Conservation (phyloP, 2,329 filamentous ascomycete species). For the Aspergillus uvarum region DNA sequence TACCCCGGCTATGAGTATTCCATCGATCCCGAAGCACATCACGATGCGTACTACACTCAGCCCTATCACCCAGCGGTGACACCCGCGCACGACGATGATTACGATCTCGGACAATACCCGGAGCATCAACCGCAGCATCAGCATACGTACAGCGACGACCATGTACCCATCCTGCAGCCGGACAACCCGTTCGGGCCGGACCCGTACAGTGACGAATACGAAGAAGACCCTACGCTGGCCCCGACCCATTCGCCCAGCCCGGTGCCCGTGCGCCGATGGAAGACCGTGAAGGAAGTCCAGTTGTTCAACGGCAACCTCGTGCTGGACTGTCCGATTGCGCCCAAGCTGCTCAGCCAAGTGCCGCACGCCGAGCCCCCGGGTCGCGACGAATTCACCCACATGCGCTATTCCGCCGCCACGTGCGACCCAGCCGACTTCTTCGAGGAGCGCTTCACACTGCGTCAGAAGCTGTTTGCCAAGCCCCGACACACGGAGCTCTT, state of each 20-base stretch:
- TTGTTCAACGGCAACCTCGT: slow-evolving; percentile 96
- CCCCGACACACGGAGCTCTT: slow-evolving; percentile 91
- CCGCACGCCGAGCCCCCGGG: slow-evolving; percentile 76
- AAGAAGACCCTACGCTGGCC: slow-evolving; percentile 39
- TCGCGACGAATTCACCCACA: slow-evolving; percentile 75
- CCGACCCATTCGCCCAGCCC: slow-evolving; percentile 51
- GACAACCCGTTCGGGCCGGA: slow-evolving; percentile 64
- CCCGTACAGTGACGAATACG: slow-evolving; percentile 51
- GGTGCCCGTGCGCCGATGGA: slow-evolving; percentile 79
- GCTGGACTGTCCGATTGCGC: slow-evolving; percentile 92
- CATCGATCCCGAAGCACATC: slow-evolving; percentile 79
- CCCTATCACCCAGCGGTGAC: slow-evolving; percentile 70
- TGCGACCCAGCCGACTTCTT: slow-evolving; percentile 90
- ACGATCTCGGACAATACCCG: slow-evolving; percentile 31
- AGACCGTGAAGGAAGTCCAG: slow-evolving; percentile 98
- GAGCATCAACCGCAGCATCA: slow-evolving; percentile 54
- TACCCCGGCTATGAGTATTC: slow-evolving; percentile 67
- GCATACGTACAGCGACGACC: slow-evolving; percentile 65
- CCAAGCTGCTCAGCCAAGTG: slow-evolving; percentile 80
- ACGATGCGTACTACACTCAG: slow-evolving; percentile 81
- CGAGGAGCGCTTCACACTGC: slow-evolving; percentile 83
- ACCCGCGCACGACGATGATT: slow-evolving; percentile 54
- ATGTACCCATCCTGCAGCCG: slow-evolving; percentile 71
- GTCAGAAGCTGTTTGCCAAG: slow-evolving; percentile 89
- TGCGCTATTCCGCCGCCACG: slow-evolving; percentile 90